A percentile compares a stretch with the other conserved stretches of the same genome.
Evolutionary conservation across 768 basidiomycete species (phyloP).

Genomic region (Mycena crocata): DNA sequence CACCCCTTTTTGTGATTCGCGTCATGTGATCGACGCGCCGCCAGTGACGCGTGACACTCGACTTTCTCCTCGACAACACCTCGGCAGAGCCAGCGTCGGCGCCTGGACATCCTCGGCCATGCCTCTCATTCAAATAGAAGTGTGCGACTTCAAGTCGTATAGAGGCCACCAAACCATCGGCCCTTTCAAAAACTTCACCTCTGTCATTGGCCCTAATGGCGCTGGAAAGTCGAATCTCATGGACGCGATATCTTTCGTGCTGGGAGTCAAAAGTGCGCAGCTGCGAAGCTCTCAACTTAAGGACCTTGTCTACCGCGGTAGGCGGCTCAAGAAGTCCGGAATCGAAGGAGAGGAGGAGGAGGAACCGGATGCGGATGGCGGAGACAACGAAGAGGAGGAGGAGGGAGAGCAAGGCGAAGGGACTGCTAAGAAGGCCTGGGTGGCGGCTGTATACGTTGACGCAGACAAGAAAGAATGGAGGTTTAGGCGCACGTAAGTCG

Average conservation of each 20-base stretch:
- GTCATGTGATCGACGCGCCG: no score
- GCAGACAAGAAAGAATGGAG: constrained; percentile 82
- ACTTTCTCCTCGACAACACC: no score
- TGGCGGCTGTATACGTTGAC: constrained; percentile 91
- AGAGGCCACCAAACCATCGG: constrained; percentile 88
- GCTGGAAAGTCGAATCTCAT: constrained; percentile 99
- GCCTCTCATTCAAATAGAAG: constrained; percentile 88
- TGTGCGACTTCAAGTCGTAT: constrained; percentile 98
- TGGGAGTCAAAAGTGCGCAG: constrained; percentile 95
- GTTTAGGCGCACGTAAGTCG: constrained; percentile 91
- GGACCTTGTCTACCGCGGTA: constrained; percentile 95
- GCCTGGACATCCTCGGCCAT: no score
- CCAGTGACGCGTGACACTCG: no score
- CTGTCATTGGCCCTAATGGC: constrained; percentile 98
- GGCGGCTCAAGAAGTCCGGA: constrained; percentile 66
- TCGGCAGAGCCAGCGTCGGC: no score
- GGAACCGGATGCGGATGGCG: constrained; percentile 50
- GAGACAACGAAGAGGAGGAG: constrained; percentile 59
- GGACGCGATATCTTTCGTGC: constrained; percentile 99
- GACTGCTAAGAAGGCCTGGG: constrained; percentile 94
- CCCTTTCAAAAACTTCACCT: constrained; percentile 94
- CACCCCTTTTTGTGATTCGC: no score
- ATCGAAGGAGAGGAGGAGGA: constrained; percentile 58
- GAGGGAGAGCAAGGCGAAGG: constrained; percentile 75
- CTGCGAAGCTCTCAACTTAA: constrained; percentile 93